Conservation (phyloP, 2,329 filamentous ascomycete species). For the Xylariales sp. region DNA sequence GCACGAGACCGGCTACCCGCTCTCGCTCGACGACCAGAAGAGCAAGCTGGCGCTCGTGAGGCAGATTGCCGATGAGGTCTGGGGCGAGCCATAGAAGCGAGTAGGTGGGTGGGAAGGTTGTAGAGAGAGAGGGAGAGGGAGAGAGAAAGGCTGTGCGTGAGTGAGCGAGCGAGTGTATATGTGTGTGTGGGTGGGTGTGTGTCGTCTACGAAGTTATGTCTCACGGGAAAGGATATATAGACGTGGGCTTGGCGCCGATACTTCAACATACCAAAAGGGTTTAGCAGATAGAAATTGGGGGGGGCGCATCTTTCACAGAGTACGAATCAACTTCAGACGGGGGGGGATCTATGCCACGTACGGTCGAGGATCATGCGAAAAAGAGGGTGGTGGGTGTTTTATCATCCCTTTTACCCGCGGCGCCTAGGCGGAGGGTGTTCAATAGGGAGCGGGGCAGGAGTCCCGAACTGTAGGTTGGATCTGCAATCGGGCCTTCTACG, state of each 20-base stretch:
- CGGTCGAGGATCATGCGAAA: background rate
- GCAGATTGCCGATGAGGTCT: slow-evolving; percentile 78
- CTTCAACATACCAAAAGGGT: slow-evolving; percentile 42
- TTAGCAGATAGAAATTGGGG: slow-evolving; percentile 29
- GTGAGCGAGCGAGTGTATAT: background rate
- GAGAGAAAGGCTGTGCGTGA: background rate
- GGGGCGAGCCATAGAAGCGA: slow-evolving; percentile 60
- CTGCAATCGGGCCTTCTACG: background rate
- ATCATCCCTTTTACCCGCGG: slow-evolving; percentile 5
- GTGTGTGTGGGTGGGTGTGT: background rate
- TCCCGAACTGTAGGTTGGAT: background rate
- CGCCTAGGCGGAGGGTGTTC: slow-evolving; percentile 3
- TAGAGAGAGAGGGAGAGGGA: background rate
- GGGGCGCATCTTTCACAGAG: slow-evolving; percentile 10
- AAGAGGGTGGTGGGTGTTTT: background rate
- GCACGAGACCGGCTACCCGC: slow-evolving; percentile 77
- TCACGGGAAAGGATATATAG: background rate
- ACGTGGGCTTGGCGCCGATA: slow-evolving; percentile 17
- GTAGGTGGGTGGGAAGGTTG: too few relatives aligned
- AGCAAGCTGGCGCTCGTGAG: slow-evolving; percentile 78
- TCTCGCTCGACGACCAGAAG: slow-evolving; percentile 77
- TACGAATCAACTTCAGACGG: slow-evolving; percentile 46
- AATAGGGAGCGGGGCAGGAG: background rate
- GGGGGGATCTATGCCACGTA: slow-evolving; percentile 9
- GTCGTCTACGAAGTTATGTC: background rate